Base-by-base conservation (phyloP, 2,329 filamentous ascomycete species). In the Biscogniauxia mediterranea region DNA sequence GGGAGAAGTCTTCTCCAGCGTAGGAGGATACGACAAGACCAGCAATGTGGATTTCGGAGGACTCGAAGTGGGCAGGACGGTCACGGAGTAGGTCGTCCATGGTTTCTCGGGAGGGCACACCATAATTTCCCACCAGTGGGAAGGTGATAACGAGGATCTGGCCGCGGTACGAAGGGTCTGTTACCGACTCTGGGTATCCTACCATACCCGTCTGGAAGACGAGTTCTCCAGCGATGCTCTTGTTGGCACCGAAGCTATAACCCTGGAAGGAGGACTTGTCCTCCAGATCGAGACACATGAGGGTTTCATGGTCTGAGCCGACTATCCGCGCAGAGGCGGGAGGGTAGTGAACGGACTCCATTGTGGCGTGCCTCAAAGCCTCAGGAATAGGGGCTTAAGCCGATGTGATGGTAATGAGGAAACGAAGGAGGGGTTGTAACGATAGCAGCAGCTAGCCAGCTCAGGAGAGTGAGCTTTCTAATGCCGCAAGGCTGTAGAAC, bases 201-300 rank as follows among this genome's bases (percentile, higher is more conserved):
- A 98, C 95, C 93, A 98, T 97, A 78, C 95, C 95, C 61, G 95
- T 99, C 85, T 98, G 94, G 82, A 99, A 99, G 79, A 99, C 95
- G 76, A 99, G 84, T 83, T 99, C 95, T 77, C 95, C 95, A 68
- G 94, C 91, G 73, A 96, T 88, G 81, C 92, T 97, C 85, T 93
- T 97, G 74, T 92, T 85, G 66, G 94, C 93, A 78, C 95, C 95
- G 76, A 99, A 99, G 85, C 93, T 97, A 82, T 92, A 93, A 70
- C 95, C 95, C 76, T 96, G 91, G 83, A 93, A 96, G 74, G 92
- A 86, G 61, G 89, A 87, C 78, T 93, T 93, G 82, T 98, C 93
- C 78, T 95, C 85, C 69, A 99, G 89, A 83, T 99, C 94, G 69
- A 99, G 89, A 76, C 90, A 90, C 80, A 96, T 85, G 73, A 91